Percentiles rank a stretch among this genome's conserved stretches.
Conservation (phyloP, 306 rosid species). For the Ormosia semicastrata region DNA sequence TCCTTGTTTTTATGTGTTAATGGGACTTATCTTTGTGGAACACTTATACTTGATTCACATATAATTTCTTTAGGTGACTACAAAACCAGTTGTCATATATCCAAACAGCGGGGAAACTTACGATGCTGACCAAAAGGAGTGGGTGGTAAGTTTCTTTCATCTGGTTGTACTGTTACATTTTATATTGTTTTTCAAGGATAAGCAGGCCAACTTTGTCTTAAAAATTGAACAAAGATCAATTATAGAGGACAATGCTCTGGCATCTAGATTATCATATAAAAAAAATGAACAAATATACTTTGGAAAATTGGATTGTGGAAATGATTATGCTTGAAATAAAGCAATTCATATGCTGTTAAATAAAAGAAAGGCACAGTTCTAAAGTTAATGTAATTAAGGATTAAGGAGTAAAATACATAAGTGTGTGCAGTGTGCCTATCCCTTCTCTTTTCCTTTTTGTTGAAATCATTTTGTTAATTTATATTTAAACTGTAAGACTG, state of each 20-base stretch:
- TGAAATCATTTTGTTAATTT: slow-evolving; percentile 12
- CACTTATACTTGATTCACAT: slow-evolving; percentile 2
- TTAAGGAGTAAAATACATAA: neutral
- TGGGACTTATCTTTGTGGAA: neutral
- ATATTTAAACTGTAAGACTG: neutral
- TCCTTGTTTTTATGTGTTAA: slow-evolving; percentile 1
- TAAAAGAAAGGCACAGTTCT: neutral
- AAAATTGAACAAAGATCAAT: slow-evolving; percentile 3
- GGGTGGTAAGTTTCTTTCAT: slow-evolving; percentile 52
- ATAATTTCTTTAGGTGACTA: slow-evolving; percentile 44
- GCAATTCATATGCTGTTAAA: slow-evolving; percentile 17
- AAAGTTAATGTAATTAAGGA: neutral
- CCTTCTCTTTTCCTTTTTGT: neutral
- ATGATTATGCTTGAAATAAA: slow-evolving; percentile 9
- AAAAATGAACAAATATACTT: neutral
- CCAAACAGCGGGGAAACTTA: slow-evolving; percentile 69
- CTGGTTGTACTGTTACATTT: slow-evolving; percentile 6
- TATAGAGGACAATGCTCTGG: neutral
- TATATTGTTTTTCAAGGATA: slow-evolving; percentile 11
- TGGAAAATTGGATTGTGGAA: neutral
- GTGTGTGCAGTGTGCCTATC: neutral
- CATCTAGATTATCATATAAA: neutral
- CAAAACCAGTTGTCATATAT: slow-evolving; percentile 54
- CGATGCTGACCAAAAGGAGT: slow-evolving; percentile 39
- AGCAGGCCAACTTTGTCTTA: neutral